phyloP scores from a whole-genome alignment of 441 rosid species.

The Populus trichocarpa region DNA sequence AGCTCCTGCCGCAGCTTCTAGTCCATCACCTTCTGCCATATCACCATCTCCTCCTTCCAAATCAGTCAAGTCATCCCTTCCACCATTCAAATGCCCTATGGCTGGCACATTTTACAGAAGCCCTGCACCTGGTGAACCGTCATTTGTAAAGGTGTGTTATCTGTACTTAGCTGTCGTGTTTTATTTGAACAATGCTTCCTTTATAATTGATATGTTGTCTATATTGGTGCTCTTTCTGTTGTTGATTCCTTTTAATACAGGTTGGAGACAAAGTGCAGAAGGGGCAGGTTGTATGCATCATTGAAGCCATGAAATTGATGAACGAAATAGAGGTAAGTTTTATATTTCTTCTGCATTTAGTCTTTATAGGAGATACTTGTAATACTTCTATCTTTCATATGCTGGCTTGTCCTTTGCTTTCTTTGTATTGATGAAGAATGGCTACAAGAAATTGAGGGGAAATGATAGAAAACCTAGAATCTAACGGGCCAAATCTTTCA shows the following conservation, averaged over 20 bases:
- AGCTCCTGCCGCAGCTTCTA: slow-evolving; percentile 34
- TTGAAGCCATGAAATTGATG: slow-evolving; percentile 95
- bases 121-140: slow-evolving; percentile 74
- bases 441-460: background rate
- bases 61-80: slow-evolving; percentile 57
- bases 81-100: slow-evolving; percentile 83
- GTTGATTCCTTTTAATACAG: slow-evolving; percentile 27
- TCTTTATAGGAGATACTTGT: background rate
- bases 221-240: background rate
- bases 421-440: background rate
- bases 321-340: slow-evolving; percentile 79
- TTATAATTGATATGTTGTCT: slow-evolving; percentile 1
- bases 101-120: slow-evolving; percentile 85
- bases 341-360: slow-evolving; percentile 11
- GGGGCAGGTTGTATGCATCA: slow-evolving; percentile 80
- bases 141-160: slow-evolving; percentile 68
- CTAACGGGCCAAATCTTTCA: background rate
- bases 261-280: slow-evolving; percentile 93
- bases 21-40: slow-evolving; percentile 40
- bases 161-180: slow-evolving; percentile 1
- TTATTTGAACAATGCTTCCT: slow-evolving; percentile 3
- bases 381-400: background rate
- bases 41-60: slow-evolving; percentile 39
- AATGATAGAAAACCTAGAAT: background rate
- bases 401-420: background rate